phyloP scores from a whole-genome alignment of 1,139 yeast genomes.

The Eremothecium sinecaudum region DNA sequence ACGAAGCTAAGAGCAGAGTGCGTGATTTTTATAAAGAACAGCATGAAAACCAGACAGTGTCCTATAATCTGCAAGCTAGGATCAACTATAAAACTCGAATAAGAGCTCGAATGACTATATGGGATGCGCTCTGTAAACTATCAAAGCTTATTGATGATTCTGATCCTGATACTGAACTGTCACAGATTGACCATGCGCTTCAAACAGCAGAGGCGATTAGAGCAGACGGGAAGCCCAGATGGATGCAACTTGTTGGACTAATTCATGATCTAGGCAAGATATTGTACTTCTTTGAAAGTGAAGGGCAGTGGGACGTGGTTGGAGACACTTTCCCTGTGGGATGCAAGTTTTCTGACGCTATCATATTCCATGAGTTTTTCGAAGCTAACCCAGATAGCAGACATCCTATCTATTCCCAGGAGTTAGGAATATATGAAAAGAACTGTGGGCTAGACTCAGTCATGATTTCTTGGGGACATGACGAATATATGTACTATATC shows the following conservation, averaged over 20 bases:
- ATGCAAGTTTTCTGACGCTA: constrained; percentile 51
- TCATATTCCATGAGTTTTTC: constrained; percentile 54
- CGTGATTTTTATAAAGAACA: constrained; percentile 60
- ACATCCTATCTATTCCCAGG: constrained; percentile 57
- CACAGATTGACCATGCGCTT: constrained; percentile 66
- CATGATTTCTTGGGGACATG: constrained; percentile 74
- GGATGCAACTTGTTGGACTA: constrained; percentile 69
- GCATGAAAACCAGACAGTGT: constrained; percentile 62
- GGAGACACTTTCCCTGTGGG: constrained; percentile 76
- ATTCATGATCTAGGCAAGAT: constrained; percentile 66
- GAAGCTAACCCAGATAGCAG: constrained; percentile 49
- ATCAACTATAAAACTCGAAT: constrained; percentile 58
- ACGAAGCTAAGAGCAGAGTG: constrained; percentile 60
- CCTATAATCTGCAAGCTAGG: constrained; percentile 61
- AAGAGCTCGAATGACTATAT: constrained; percentile 57
- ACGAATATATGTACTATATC: constrained; percentile 66
- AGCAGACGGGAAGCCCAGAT: constrained; percentile 56
- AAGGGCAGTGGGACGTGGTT: constrained; percentile 78
- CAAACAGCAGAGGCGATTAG: constrained; percentile 73
- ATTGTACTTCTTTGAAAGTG: constrained; percentile 58
- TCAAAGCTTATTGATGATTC: constrained; percentile 59
- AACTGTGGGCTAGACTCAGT: constrained; percentile 62
- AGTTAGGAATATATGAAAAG: constrained; percentile 56
- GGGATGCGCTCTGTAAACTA: constrained; percentile 61
- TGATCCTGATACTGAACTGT: constrained; percentile 66